Percentiles rank a stretch among this genome's conserved stretches.
These are phyloP conservation scores for Lecanicillium sp. DNA, from an alignment of 2,329 filamentous ascomycete genomes.

Conservation along the genomic window DNA sequence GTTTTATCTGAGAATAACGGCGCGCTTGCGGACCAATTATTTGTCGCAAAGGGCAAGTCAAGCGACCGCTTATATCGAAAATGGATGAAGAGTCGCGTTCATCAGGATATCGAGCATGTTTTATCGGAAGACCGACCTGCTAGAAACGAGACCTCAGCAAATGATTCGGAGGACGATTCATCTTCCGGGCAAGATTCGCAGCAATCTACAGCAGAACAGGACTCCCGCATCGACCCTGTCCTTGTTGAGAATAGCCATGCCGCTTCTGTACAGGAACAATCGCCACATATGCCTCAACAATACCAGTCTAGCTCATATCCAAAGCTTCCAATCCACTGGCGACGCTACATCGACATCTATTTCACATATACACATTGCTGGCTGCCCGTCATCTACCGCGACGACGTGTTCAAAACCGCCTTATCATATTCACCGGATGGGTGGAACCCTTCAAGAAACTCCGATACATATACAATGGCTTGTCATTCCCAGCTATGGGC, in stretches of 20 bases:
- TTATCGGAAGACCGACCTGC: conserved; percentile 37
- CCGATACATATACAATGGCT: conserved; percentile 22
- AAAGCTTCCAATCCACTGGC: conserved; percentile 44
- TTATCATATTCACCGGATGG: conserved; percentile 31
- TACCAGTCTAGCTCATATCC: conserved; percentile 4
- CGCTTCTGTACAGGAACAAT: too few species aligned
- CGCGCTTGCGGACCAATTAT: conserved; percentile 30
- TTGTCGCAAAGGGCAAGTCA: conserved; percentile 43
- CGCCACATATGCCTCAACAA: background rate
- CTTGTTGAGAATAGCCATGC: too few species aligned
- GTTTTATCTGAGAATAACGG: conserved; percentile 39
- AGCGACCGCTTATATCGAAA: conserved; percentile 50
- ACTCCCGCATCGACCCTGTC: too few species aligned
- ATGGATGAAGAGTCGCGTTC: conserved; percentile 56
- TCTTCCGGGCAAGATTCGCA: background rate
- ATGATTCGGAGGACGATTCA: conserved; percentile 20
- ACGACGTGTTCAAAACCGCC: conserved; percentile 45
- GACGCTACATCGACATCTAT: conserved; percentile 60
- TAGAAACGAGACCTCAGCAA: conserved; percentile 25
- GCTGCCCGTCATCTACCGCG: conserved; percentile 65
- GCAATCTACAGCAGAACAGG: too few species aligned
- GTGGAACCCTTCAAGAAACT: conserved; percentile 15
- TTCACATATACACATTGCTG: conserved; percentile 69
- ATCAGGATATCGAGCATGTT: conserved; percentile 53
- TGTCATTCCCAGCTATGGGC: conserved; percentile 52